Base-by-base conservation (phyloP, 2,329 filamentous ascomycete genomes). In the Dothistroma pini region DNA sequence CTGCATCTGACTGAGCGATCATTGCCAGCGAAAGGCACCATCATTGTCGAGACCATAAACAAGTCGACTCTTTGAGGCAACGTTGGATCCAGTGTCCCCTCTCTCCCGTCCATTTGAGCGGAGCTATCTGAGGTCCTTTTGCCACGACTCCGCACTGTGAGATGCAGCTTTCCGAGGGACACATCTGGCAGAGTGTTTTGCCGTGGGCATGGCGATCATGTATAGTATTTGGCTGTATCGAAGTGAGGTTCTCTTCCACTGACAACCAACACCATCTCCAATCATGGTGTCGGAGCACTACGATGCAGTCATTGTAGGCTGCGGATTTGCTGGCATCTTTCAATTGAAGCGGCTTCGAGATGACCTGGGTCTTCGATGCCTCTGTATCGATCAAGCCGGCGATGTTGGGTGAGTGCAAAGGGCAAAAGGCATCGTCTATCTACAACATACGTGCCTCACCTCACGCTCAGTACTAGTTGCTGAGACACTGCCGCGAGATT, bases 331-430 rank as follows among this genome's bases (percentile, higher is more conserved):
- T 31, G 70, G 69, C 11, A 66, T 70, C 5, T 72, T 68, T 50
- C 57, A 58, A 34, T 56, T 67, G 38, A 60, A 65, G 49, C 53
- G 57, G 6, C 56, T 67, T 5, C 57, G 65, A 31, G 58, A 61
- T 65, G 38, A 67, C 61, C 21, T 67, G 56, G 59, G 63, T 35
- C 29, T 68, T 47, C 66, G 70, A 52, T 65, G 48, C 65, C 69
- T 63, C 66, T 73, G 63, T 75, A 78, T 38, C 69, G 78, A 49
- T 78, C 81, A 78, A 61, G 76, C 76, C 51, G 76, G 76, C 48
- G 73, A 76, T 19, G 71, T 79, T 10, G 78, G 78, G 34, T 38
- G 34, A 38, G 4, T 51, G 55, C 21, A 21, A 12, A 41, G 38
- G 25, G 25, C 25, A 29, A 2, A 29, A 29, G 25, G 25, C 25